These are phyloP conservation scores for Adansonia gregorii DNA, from an alignment of 441 rosid species.

Conservation along the genomic window DNA sequence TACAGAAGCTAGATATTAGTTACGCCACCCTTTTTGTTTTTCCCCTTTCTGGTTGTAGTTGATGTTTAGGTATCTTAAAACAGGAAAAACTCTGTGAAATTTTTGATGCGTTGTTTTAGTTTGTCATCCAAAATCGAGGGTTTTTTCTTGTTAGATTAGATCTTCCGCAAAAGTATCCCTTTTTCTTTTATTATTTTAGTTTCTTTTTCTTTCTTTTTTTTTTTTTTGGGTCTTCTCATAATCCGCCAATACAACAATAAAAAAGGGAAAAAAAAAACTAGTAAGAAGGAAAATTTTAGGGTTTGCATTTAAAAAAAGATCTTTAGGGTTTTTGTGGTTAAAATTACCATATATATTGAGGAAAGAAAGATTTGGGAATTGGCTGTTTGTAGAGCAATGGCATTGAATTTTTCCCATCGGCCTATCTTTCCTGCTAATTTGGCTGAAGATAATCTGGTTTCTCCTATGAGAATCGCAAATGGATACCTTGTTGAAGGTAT, in stretches of 20 bases:
- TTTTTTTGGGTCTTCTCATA: not conserved
- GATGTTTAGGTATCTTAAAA: slow-evolving; percentile 34
- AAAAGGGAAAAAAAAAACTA: slow-evolving; percentile 12
- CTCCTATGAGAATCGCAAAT: slow-evolving; percentile 67
- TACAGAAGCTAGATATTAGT: slow-evolving; percentile 30
- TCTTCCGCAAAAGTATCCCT: slow-evolving; percentile 29
- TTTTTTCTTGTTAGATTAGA: slow-evolving; percentile 60
- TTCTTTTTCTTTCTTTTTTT: not conserved
- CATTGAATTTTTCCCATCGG: slow-evolving; percentile 83
- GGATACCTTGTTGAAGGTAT: slow-evolving; percentile 58
- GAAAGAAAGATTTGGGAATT: slow-evolving; percentile 34
- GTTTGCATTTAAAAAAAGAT: slow-evolving; percentile 22
- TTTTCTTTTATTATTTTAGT: not conserved
- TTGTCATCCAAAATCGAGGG: slow-evolving; percentile 88
- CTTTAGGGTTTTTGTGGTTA: slow-evolving; percentile 32
- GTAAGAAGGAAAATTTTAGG: slow-evolving; percentile 22
- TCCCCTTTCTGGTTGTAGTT: slow-evolving; percentile 15
- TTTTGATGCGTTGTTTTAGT: slow-evolving; percentile 92
- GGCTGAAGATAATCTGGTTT: slow-evolving; percentile 68
- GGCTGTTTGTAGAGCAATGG: slow-evolving; percentile 52
- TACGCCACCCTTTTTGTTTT: slow-evolving; percentile 23
- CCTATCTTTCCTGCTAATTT: slow-evolving; percentile 61
- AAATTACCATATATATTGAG: slow-evolving; percentile 21
- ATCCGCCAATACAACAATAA: not conserved
- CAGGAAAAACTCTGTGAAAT: slow-evolving; percentile 65